Evolutionary conservation across 2,329 filamentous ascomycete genomes (phyloP).

Genomic region (Akanthomyces lecanii): DNA sequence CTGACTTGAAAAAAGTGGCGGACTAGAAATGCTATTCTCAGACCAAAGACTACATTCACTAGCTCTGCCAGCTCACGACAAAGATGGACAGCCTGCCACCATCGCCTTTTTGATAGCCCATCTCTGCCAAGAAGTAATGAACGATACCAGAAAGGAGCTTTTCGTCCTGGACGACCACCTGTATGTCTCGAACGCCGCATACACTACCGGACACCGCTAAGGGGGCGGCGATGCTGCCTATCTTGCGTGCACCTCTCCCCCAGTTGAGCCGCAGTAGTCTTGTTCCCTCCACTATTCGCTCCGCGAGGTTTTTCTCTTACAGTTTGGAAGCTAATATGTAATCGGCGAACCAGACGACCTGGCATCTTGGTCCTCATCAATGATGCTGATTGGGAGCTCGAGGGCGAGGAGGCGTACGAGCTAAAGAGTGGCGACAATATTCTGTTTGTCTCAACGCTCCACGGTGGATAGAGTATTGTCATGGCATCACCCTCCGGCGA

Average conservation of each 20-base stretch:
- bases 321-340: neutral
- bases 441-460: constrained; percentile 92
- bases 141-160: constrained; percentile 77
- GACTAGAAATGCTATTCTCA: constrained; percentile 89
- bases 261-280: constrained; percentile 5
- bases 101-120: constrained; percentile 74
- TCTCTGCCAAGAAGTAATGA: constrained; percentile 79
- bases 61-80: constrained; percentile 59
- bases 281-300: neutral
- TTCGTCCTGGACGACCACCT: constrained; percentile 85
- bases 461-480: constrained; percentile 69
- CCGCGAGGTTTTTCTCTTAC: neutral
- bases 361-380: constrained; percentile 97
- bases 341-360: constrained; percentile 61
- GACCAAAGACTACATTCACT: constrained; percentile 72
- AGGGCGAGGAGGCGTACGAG: constrained; percentile 88
- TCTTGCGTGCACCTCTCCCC: neutral
- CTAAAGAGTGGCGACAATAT: constrained; percentile 80
- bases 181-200: constrained; percentile 52
- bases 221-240: neutral
- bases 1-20: constrained; percentile 56
- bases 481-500: neutral
- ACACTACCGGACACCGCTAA: neutral
- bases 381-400: constrained; percentile 96
- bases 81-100: constrained; percentile 57